Base-by-base conservation (phyloP, 257 asterid species). In the Prunella vulgaris region DNA sequence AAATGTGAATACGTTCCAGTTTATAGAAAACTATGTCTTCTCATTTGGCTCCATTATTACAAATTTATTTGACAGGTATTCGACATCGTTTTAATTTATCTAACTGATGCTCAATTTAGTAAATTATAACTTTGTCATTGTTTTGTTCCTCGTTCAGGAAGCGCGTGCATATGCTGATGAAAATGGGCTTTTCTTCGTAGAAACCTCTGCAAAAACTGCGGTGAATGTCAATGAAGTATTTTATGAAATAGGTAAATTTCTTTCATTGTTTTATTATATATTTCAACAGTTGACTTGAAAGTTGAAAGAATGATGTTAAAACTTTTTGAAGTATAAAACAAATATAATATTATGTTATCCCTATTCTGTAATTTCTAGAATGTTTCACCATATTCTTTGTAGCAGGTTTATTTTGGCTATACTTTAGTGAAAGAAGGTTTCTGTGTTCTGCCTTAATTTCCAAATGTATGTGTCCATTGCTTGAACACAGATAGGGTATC, bases 191-290 rank as follows among this genome's bases (percentile, higher is more conserved):
- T 87, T 90, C 77, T 88, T 84, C 86, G 60, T 79, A 76, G 97
- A 90, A 75, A 84, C 97, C 20, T 88, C 97, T 64, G 97, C 97
- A 20, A 90, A 88, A 79, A 86, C 87, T 77, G 89, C 97, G 1
- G 79, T 68, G 28, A 87, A 90, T 51, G 95, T 90, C 69, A 84
- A 87, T 57, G 97, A 88, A 25, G 68, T 86, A 33, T 90, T 90
- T 79, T 83, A 83, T 66, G 97, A 88, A 82, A 85, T 88, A 74
- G 95, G 95, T 84, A 71, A 5, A 13, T 77, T 73, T 25, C 33
- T 67, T 38, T 37, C 70, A 48, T 65, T 54, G 44, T 67, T 58
- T 53, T n/a, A 14, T 52, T 58, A 13, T 27, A 35, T 67, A 3
- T 10, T 21, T 13, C 0, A 21, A 63, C 33, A 68, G 61, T 13